phyloP scores from a whole-genome alignment of 352 stramenopile genomes.

The Phytophthora pluvialis region DNA sequence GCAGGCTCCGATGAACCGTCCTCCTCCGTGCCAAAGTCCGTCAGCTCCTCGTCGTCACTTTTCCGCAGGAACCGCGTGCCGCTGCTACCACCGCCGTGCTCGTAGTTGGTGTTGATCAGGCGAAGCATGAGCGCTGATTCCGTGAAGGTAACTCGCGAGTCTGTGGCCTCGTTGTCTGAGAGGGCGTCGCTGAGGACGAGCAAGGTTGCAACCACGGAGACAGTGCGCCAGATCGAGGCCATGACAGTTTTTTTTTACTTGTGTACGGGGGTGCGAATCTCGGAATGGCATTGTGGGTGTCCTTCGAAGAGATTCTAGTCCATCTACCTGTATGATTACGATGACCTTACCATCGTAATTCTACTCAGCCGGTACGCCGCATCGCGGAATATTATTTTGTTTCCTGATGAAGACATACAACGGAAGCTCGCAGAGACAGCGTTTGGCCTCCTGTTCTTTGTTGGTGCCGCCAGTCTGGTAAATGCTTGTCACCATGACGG shows the following conservation, averaged over 20 bases:
- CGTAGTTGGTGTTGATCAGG: neutral
- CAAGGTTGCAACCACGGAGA: neutral
- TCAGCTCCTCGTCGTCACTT: neutral
- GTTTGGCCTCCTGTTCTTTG: too few relatives aligned
- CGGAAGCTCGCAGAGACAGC: too few relatives aligned
- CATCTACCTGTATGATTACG: neutral
- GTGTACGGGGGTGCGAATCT: slow-evolving; percentile 3
- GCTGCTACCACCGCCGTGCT: neutral
- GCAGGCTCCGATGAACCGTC: neutral
- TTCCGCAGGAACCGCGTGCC: neutral
- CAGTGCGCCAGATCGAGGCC: neutral
- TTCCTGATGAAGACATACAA: too few relatives aligned
- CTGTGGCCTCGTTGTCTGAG: neutral
- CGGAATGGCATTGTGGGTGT: neutral
- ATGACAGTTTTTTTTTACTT: neutral
- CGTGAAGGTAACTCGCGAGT: neutral
- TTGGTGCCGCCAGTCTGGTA: too few relatives aligned
- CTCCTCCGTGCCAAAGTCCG: neutral
- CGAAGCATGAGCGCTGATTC: slow-evolving; percentile 11
- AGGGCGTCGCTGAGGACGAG: neutral
- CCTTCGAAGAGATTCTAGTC: neutral
- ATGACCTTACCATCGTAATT: neutral
- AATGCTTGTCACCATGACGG: too few relatives aligned
- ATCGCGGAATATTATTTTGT: too few relatives aligned
- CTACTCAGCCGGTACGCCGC: too few relatives aligned